Percentiles rank a stretch among this genome's conserved stretches.
phyloP scores from a whole-genome alignment of 2,329 filamentous ascomycete species.

The Aspergillus sclerotialis region DNA sequence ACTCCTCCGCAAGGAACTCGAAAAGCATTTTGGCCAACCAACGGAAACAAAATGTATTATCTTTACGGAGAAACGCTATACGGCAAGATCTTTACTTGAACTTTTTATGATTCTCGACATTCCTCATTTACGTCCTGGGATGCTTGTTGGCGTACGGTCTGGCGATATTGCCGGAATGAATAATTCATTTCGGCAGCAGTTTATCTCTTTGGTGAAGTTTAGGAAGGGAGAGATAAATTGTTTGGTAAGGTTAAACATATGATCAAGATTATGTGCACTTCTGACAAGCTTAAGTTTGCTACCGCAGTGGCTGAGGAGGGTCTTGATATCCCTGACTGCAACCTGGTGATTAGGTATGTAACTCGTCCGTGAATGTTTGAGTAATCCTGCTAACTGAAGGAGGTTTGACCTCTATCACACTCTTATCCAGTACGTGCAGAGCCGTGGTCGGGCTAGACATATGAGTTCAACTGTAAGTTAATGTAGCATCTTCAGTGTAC shows the following conservation, averaged over 20 bases:
- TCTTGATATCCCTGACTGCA: conserved; percentile 60
- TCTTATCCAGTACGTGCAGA: conserved; percentile 93
- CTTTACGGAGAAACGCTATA: conserved; percentile 74
- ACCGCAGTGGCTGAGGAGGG: conserved; percentile 62
- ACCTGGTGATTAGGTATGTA: conserved; percentile 49
- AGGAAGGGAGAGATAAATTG: conserved; percentile 54
- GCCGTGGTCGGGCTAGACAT: conserved; percentile 76
- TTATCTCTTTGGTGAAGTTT: conserved; percentile 62
- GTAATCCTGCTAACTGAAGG: conserved; percentile 6
- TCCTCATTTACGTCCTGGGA: conserved; percentile 52
- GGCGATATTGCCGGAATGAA: conserved; percentile 51
- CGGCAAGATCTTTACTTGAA: conserved; percentile 64
- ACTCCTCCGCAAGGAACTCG: conserved; percentile 54
- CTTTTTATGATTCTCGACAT: conserved; percentile 57
- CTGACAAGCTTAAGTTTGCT: conserved; percentile 41
- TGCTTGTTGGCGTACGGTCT: conserved; percentile 56
- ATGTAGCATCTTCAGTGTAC: not conserved
- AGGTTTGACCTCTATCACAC: conserved; percentile 84
- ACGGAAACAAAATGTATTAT: conserved; percentile 69
- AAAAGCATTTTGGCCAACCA: conserved; percentile 53
- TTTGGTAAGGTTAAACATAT: conserved; percentile 27
- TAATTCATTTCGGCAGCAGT: conserved; percentile 66
- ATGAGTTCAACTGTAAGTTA: conserved; percentile 55
- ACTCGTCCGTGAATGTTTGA: not conserved
- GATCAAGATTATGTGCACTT: not conserved